Evolutionary conservation across 2,329 filamentous ascomycete species (phyloP).

Genomic region (Botrytis byssoidea): DNA sequence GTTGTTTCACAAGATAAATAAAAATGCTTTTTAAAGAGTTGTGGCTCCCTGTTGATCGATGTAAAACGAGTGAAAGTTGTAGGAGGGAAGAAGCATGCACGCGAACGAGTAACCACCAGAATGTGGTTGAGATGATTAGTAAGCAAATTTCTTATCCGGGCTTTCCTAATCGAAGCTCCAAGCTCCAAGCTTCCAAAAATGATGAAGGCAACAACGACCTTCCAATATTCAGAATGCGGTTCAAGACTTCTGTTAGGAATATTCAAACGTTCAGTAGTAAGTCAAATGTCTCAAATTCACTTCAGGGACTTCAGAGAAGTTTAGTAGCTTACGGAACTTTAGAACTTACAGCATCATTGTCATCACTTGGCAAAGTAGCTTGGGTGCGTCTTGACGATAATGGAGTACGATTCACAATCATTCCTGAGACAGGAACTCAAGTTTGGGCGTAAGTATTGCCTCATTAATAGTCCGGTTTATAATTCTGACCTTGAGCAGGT

Average conservation of each 20-base stretch:
- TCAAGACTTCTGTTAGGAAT: conserved; percentile 65
- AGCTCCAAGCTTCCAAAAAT: not conserved
- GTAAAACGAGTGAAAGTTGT: not conserved
- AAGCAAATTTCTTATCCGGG: not conserved
- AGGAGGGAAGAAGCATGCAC: not conserved
- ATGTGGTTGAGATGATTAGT: not conserved
- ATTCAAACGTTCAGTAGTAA: conserved; percentile 65
- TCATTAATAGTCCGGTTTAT: conserved; percentile 35
- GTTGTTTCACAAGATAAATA: not conserved
- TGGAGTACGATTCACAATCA: conserved; percentile 88
- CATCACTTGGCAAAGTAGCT: conserved; percentile 50
- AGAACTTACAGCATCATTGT: conserved; percentile 65
- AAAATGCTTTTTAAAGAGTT: not conserved
- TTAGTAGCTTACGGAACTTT: conserved; percentile 23
- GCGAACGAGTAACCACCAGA: not conserved
- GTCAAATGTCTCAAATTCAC: conserved; percentile 25
- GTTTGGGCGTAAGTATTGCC: conserved; percentile 79
- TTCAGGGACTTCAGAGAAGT: not conserved
- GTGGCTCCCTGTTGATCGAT: not conserved
- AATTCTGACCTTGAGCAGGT: conserved; percentile 41
- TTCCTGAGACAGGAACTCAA: conserved; percentile 90
- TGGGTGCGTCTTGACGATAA: conserved; percentile 73
- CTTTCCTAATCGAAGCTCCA: conserved; percentile 4
- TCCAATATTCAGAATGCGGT: conserved; percentile 52
- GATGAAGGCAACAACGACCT: not conserved